Conservation (phyloP, 805 yeast genomes). For the Isabelozyma pseudorhagii region DNA sequence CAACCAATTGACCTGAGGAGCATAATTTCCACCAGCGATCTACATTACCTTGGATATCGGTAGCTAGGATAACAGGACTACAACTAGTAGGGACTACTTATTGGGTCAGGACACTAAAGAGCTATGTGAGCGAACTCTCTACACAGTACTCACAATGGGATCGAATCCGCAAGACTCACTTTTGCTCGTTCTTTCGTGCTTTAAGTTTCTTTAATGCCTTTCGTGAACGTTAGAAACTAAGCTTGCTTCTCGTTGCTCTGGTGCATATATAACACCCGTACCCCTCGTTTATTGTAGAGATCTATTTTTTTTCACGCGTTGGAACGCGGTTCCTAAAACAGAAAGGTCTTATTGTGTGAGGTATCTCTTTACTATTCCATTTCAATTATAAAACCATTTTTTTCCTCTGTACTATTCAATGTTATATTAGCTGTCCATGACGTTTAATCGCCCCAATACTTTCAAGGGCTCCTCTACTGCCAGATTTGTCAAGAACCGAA, state of each 20-base stretch:
- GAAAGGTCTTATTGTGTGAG: background rate
- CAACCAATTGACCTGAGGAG: too few species aligned
- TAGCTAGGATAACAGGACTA: too few species aligned
- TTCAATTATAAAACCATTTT: background rate
- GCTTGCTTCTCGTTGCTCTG: too few species aligned
- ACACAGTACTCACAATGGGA: background rate
- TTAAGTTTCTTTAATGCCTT: too few species aligned
- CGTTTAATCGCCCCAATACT: slow-evolving; percentile 1
- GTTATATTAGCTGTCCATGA: background rate
- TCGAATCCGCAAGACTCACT: background rate
- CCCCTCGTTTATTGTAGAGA: background rate
- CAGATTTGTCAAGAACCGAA: slow-evolving; percentile 44
- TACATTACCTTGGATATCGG: too few species aligned
- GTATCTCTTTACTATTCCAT: background rate
- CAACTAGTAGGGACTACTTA: too few species aligned
- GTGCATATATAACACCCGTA: background rate
- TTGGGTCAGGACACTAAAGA: too few species aligned
- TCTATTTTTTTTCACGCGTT: background rate
- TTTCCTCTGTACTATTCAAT: background rate
- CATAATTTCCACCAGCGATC: too few species aligned
- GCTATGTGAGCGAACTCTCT: too few species aligned
- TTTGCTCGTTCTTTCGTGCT: background rate
- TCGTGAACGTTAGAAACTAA: too few species aligned
- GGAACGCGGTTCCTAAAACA: background rate
- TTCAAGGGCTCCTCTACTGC: slow-evolving; percentile 53